phyloP scores from a whole-genome alignment of 2,329 filamentous ascomycete genomes.

The Sphaerulina vaccinii region DNA sequence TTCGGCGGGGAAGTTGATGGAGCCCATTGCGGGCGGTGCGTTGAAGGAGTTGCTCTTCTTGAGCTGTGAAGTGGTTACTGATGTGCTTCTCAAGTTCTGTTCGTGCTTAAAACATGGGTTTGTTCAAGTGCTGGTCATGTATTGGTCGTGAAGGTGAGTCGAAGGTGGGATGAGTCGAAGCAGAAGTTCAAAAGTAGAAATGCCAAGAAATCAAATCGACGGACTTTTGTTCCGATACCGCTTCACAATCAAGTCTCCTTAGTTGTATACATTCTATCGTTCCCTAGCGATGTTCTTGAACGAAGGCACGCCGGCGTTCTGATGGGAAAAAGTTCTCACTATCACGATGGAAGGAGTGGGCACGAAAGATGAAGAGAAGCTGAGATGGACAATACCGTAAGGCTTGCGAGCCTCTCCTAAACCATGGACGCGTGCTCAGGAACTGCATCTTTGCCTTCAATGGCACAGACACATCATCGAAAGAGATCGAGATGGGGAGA shows the following conservation, averaged over 20 bases:
- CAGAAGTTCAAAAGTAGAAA: not conserved
- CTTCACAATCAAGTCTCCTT: too few relatives aligned
- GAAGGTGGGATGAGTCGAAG: conserved; percentile 8
- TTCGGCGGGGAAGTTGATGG: conserved; percentile 82
- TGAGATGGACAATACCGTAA: not conserved
- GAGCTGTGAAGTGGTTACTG: too few relatives aligned
- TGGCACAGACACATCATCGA: not conserved
- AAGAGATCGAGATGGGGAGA: not conserved
- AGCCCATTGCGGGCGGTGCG: conserved; percentile 39
- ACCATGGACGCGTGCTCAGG: too few relatives aligned
- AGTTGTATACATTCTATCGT: too few relatives aligned
- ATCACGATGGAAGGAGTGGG: too few relatives aligned
- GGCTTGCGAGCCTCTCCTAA: too few relatives aligned
- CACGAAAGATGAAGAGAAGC: not conserved
- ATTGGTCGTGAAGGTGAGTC: not conserved
- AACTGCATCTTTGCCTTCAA: not conserved
- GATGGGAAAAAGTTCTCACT: too few relatives aligned
- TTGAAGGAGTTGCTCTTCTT: conserved; percentile 1
- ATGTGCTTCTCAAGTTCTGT: too few relatives aligned
- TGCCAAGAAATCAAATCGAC: not conserved
- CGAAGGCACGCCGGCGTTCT: too few relatives aligned
- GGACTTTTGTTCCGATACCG: too few relatives aligned
- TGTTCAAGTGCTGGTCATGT: conserved; percentile 1
- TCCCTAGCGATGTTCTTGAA: too few relatives aligned
- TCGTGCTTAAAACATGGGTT: not conserved